Base-by-base conservation (phyloP, 768 basidiomycete species). In the Chalciporus pseudorubinellus region DNA sequence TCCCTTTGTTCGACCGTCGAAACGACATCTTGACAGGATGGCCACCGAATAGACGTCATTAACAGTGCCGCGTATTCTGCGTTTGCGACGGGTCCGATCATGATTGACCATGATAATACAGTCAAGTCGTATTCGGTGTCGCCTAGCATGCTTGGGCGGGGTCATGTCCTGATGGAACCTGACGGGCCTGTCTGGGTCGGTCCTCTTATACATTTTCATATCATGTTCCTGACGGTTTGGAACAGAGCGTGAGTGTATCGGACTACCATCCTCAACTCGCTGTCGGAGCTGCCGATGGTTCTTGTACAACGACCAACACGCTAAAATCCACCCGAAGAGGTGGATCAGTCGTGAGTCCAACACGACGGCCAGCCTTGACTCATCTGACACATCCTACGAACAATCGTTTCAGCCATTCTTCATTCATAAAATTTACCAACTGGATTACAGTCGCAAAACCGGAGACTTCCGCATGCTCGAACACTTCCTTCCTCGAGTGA, bases 401-500 rank as follows among this genome's bases (percentile, higher is more conserved):
- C 5, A 18, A n/a, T 48, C 24, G 6, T 16, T 3, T 8, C 44
- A 91, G 87, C 86, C 89, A 0, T 86, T 89, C 61, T 82, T 92
- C 55, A 75, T 83, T 14, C 85, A 90, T 65, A 85, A 82, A 66
- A 76, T 95, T 16, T 97, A 83, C 60, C 89, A 90, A 62, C 77
- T 98, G 46, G 95, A 98, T 68, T 92, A 90, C 60, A 92, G 83
- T 59, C 83, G 87, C 36, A 80, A 77, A 7, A 81, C 80, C 0
- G 81, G 82, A 19, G 82, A 90, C 52, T 93, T 81, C 64, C 77
- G 95, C 20, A 92, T 98, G 85, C 70, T 94, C n/a, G 95, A 98
- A 51, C 80, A 82, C 20, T 84, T 95, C 59, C 67, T 87, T 7
- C 91, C 94, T 2, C 81, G 84, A 70, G 93, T 84, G 44, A 34